A percentile compares a stretch with the other conserved stretches of the same genome.
Conservation (phyloP, 352 stramenopile genomes). For the Lagenidium giganteum region DNA sequence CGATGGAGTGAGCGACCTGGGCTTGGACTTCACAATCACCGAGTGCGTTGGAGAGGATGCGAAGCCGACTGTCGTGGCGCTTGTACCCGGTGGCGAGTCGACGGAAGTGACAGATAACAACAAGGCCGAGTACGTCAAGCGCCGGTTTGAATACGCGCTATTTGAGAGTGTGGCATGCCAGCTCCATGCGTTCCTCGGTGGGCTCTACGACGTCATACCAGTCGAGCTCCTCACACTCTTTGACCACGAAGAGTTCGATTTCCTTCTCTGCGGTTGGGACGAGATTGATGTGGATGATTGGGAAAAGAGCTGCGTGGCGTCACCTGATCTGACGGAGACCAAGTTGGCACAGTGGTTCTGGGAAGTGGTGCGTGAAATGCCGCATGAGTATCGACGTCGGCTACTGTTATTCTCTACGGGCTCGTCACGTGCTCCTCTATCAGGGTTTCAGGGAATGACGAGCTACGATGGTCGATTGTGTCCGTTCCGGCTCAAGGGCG, state of each 20-base stretch:
- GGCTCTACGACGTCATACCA: conserved; percentile 95
- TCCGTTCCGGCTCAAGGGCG: no score
- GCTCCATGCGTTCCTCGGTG: conserved; percentile 86
- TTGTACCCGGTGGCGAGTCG: conserved; percentile 43
- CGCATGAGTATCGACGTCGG: conserved; percentile 9
- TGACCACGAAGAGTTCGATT: conserved; percentile 91
- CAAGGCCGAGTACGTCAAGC: conserved; percentile 90
- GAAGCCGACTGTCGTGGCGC: conserved; percentile 23
- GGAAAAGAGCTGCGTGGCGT: conserved; percentile 53
- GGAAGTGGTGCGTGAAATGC: conserved; percentile 43
- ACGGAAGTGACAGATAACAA: conserved; percentile 93
- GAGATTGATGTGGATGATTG: conserved; percentile 90
- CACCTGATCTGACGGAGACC: not conserved
- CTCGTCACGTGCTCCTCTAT: no score
- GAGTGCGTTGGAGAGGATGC: not conserved
- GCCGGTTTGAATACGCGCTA: conserved; percentile 89
- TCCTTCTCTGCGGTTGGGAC: conserved; percentile 87
- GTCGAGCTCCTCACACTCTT: conserved; percentile 86
- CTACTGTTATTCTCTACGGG: conserved; percentile 27
- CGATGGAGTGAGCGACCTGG: conserved; percentile 33
- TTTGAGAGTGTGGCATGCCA: conserved; percentile 87
- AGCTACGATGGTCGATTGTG: no score
- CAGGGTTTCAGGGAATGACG: no score
- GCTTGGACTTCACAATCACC: conserved; percentile 32
- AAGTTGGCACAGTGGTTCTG: conserved; percentile 4